Percentiles rank a stretch among this genome's conserved stretches.
Evolutionary conservation across 1,284 basidiomycete species (phyloP).

Genomic region (Psilocybe mexicana): DNA sequence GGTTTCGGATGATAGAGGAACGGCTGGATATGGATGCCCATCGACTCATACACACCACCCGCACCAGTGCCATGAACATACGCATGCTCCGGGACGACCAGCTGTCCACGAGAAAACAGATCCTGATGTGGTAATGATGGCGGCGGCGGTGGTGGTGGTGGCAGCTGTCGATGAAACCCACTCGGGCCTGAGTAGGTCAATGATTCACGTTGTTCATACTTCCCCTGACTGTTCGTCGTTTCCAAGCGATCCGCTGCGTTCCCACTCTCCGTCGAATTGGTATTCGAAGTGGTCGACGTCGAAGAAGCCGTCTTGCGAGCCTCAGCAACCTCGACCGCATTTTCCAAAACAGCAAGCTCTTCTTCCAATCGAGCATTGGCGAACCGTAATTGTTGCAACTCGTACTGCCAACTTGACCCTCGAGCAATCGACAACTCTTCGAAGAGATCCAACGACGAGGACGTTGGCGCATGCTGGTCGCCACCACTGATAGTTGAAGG

Average conservation of each 20-base stretch:
- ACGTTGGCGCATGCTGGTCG: conserved; percentile 20
- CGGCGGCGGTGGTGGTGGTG: too few species aligned
- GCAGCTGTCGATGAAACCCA: background rate
- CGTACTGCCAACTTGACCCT: conserved; percentile 88
- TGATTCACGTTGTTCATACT: background rate
- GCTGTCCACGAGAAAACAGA: conserved; percentile 4
- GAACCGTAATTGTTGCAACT: conserved; percentile 82
- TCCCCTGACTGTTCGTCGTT: background rate
- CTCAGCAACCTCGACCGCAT: background rate
- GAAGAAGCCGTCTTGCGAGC: conserved; percentile 1
- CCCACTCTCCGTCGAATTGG: background rate
- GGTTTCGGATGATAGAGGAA: background rate
- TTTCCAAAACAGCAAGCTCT: conserved; percentile 63
- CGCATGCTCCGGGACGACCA: background rate
- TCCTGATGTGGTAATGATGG: background rate
- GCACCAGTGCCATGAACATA: background rate
- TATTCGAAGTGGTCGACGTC: background rate
- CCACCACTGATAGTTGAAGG: background rate
- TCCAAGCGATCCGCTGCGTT: background rate
- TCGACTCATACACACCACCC: background rate
- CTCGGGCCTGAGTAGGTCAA: background rate
- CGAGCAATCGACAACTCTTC: conserved; percentile 68
- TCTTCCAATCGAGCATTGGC: conserved; percentile 72
- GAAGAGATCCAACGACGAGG: conserved; percentile 57
- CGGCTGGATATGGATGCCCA: background rate